phyloP scores from a whole-genome alignment of 352 stramenopile genomes.

The Phytophthora colocasiae region DNA sequence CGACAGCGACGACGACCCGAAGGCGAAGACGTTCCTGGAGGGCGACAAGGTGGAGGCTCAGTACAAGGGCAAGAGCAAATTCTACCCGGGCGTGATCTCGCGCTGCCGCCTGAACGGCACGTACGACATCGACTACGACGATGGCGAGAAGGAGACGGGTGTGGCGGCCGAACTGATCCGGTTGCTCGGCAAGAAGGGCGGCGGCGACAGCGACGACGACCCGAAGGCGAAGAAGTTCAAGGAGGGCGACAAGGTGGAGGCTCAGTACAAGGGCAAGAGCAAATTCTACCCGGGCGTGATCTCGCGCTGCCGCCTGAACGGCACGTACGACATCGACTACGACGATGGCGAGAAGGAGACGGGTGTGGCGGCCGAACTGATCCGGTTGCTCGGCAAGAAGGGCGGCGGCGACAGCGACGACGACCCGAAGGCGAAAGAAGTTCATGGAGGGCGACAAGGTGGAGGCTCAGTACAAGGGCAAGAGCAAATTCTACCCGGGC shows the following conservation, averaged over 20 bases:
- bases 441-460: slow-evolving; percentile 28
- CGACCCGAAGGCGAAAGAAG: slow-evolving; percentile 22
- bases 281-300: slow-evolving; percentile 26
- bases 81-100: slow-evolving; percentile 26
- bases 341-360: slow-evolving; percentile 28
- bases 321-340: slow-evolving; percentile 30
- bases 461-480: slow-evolving; percentile 20
- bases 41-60: slow-evolving; percentile 27
- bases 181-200: slow-evolving; percentile 14
- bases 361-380: slow-evolving; percentile 24
- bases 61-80: slow-evolving; percentile 30
- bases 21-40: slow-evolving; percentile 19
- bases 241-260: slow-evolving; percentile 26
- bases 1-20: slow-evolving; percentile 25
- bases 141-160: slow-evolving; percentile 28
- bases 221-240: slow-evolving; percentile 24
- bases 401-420: slow-evolving; percentile 16
- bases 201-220: slow-evolving; percentile 19
- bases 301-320: slow-evolving; percentile 24
- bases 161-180: slow-evolving; percentile 22
- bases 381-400: slow-evolving; percentile 20
- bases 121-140: slow-evolving; percentile 29
- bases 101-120: slow-evolving; percentile 25
- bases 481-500: slow-evolving; percentile 23
- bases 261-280: slow-evolving; percentile 29